Evolutionary conservation across 169 alveolate species (phyloP).

Genomic region (Cryptosporidium viatorum): DNA sequence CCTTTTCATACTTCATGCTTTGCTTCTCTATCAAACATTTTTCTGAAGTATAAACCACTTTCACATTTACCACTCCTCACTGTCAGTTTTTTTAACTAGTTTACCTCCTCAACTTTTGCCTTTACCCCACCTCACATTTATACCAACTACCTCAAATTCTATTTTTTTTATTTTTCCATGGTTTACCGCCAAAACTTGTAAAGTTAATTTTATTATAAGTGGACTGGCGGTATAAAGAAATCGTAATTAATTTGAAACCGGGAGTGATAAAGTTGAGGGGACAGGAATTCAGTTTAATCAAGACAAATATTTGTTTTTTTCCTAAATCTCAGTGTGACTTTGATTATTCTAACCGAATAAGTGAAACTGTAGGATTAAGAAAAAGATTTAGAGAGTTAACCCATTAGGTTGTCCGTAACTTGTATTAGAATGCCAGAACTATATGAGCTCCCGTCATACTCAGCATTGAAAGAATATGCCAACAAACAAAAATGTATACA

Average conservation of each 20-base stretch:
- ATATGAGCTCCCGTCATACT: slow-evolving; percentile 40
- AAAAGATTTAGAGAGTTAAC: neutral
- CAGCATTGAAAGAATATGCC: slow-evolving; percentile 20
- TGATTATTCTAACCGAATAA: neutral
- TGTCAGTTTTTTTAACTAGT: neutral
- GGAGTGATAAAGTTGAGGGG: neutral
- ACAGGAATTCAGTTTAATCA: neutral
- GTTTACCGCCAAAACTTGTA: neutral
- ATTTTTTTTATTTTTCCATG: neutral
- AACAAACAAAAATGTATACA: slow-evolving; percentile 76
- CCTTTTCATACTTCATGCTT: neutral
- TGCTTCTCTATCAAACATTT: too few species aligned
- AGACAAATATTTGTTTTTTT: neutral
- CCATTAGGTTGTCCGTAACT: neutral
- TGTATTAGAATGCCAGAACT: slow-evolving; percentile 30
- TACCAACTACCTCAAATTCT: neutral
- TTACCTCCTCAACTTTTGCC: neutral
- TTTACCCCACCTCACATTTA: neutral
- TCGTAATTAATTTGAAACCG: neutral
- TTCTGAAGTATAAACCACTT: neutral
- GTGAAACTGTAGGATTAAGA: neutral
- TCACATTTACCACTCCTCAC: neutral
- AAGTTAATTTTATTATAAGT: neutral
- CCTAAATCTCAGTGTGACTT: neutral
- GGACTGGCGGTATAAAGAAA: neutral